These are phyloP conservation scores for Bipolaris sorokiniana DNA, from an alignment of 2,329 filamentous ascomycete species.

Conservation along the genomic window DNA sequence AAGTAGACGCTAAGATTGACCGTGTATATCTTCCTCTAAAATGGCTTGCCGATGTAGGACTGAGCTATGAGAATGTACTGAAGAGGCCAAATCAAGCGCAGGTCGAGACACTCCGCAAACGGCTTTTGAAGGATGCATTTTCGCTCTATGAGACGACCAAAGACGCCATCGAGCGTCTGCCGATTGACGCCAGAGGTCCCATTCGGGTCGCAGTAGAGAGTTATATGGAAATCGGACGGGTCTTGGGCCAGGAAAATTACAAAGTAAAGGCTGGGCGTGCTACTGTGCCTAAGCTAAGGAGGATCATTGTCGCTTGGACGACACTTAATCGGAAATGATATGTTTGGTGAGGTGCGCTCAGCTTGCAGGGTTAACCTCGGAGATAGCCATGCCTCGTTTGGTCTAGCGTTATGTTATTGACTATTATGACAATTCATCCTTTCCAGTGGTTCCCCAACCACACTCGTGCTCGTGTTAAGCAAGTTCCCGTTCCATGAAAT, in stretches of 20 bases:
- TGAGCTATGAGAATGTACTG: conserved; percentile 63
- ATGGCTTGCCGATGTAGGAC: conserved; percentile 66
- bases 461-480: conserved; percentile 1
- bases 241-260: conserved; percentile 59
- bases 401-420: neutral
- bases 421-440: neutral
- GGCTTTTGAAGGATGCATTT: conserved; percentile 67
- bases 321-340: conserved; percentile 51
- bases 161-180: conserved; percentile 66
- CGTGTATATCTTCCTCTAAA: conserved; percentile 71
- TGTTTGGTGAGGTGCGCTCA: neutral
- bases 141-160: conserved; percentile 62
- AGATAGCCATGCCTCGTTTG: conserved; percentile 3
- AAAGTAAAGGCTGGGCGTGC: conserved; percentile 53
- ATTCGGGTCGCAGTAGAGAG: conserved; percentile 74
- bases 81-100: conserved; percentile 55
- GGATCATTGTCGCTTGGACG: conserved; percentile 65
- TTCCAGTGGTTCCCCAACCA: neutral
- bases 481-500: conserved; percentile 7
- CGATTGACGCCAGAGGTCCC: conserved; percentile 64
- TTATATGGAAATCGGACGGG: conserved; percentile 76
- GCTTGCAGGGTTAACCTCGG: conserved; percentile 4
- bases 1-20: conserved; percentile 67
- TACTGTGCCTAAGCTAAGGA: conserved; percentile 56
- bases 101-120: conserved; percentile 59